A percentile compares a stretch with the other conserved stretches of the same genome.
These are phyloP conservation scores for Trametes versicolor DNA, from an alignment of 1,284 basidiomycete species.

Conservation along the genomic window DNA sequence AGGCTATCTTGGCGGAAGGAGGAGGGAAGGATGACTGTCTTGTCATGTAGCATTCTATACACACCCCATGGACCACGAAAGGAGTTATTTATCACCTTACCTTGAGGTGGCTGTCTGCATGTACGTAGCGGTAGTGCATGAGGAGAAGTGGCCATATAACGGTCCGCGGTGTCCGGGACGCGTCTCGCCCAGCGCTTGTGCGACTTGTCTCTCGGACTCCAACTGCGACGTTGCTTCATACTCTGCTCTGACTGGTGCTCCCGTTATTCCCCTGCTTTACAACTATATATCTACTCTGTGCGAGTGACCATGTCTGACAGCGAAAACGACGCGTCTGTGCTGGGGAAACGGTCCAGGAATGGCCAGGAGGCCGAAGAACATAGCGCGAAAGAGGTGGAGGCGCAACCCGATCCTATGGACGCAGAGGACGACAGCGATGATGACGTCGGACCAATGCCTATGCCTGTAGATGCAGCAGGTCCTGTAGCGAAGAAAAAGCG, in stretches of 20 bases:
- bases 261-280: not conserved
- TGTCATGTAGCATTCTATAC: constrained; percentile 56
- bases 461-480: constrained; percentile 57
- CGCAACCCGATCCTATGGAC: constrained; percentile 30
- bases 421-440: constrained; percentile 62
- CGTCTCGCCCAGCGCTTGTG: not conserved
- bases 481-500: constrained; percentile 69
- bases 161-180: too few relatives aligned
- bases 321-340: constrained; percentile 53
- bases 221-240: not conserved
- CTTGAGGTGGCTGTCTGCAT: too few relatives aligned
- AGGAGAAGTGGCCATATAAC: too few relatives aligned
- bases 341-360: constrained; percentile 72
- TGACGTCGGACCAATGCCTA: constrained; percentile 81
- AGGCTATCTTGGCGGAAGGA: constrained; percentile 62
- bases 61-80: not conserved
- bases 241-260: not conserved
- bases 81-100: not conserved
- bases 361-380: constrained; percentile 42
- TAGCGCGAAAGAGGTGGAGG: constrained; percentile 33
- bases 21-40: constrained; percentile 60
- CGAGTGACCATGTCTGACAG: constrained; percentile 49
- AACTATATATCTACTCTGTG: not conserved
- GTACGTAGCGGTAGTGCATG: too few relatives aligned
- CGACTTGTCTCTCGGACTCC: not conserved